Evolutionary conservation across 495 filamentous ascomycete genomes (phyloP).

Genomic region (Penicillium silybi): DNA sequence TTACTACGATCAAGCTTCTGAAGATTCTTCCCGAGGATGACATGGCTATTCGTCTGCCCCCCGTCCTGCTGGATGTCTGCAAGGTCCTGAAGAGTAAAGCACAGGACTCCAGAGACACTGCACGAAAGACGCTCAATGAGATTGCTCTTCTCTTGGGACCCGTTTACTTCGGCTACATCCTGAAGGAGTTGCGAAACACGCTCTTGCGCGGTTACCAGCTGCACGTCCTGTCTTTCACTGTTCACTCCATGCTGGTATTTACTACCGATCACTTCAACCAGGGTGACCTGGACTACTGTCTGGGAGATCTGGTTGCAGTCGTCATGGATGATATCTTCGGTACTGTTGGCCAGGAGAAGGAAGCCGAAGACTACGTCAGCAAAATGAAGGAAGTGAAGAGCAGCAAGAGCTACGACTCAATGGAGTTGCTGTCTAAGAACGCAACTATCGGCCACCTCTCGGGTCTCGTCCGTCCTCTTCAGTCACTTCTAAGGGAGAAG

Average conservation of each 20-base stretch:
- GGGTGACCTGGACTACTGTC: conserved; percentile 86
- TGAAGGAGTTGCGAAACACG: conserved; percentile 83
- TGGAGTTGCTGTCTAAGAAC: conserved; percentile 84
- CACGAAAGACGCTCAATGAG: conserved; percentile 79
- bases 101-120: conserved; percentile 84
- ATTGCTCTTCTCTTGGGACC: conserved; percentile 77
- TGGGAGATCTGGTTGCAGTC: conserved; percentile 69
- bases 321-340: conserved; percentile 99
- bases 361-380: conserved; percentile 90
- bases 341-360: conserved; percentile 92
- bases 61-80: conserved; percentile 85
- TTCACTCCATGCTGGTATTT: conserved; percentile 84
- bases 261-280: conserved; percentile 69
- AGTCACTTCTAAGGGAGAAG: conserved; percentile 73
- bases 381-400: conserved; percentile 97
- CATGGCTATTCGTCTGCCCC: conserved; percentile 67
- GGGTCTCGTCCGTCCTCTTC: conserved; percentile 71
- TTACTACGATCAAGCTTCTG: conserved; percentile 81
- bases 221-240: conserved; percentile 90
- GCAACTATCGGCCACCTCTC: conserved; percentile 71
- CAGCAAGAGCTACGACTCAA: conserved; percentile 95
- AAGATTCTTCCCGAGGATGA: conserved; percentile 70
- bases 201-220: conserved; percentile 84
- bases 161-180: conserved; percentile 80
- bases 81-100: conserved; percentile 86